phyloP scores from a whole-genome alignment of 1,284 basidiomycete genomes.

The Cryptococcus amylolentus region DNA sequence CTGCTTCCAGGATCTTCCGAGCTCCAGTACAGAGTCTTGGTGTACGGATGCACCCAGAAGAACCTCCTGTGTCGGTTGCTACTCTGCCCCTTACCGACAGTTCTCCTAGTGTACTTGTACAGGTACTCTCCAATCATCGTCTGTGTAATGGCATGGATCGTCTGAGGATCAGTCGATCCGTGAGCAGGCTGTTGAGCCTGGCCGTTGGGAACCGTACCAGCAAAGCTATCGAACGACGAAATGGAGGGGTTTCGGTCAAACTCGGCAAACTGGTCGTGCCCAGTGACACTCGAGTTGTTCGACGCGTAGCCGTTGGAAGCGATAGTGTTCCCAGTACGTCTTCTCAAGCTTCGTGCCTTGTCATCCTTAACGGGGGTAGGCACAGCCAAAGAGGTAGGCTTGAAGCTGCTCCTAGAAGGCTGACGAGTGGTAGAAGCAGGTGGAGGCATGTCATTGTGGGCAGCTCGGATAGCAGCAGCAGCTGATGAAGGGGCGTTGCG shows the following conservation, averaged over 20 bases:
- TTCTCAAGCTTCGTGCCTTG: constrained; percentile 37
- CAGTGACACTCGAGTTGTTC: constrained; percentile 30
- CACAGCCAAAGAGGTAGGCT: constrained; percentile 32
- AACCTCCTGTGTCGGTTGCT: constrained; percentile 90
- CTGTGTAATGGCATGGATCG: constrained; percentile 96
- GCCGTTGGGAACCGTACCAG: constrained; percentile 7
- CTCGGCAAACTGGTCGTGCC: constrained; percentile 13
- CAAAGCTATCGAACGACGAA: constrained; percentile 37
- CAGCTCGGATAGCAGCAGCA: constrained; percentile 53
- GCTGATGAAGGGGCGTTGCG: constrained; percentile 58
- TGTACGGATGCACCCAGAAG: constrained; percentile 99
- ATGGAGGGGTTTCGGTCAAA: constrained; percentile 29
- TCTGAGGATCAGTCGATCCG: constrained; percentile 69
- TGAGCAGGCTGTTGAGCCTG: constrained; percentile 15
- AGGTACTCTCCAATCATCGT: constrained; percentile 99
- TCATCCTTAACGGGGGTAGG: constrained; percentile 37
- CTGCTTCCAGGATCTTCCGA: constrained; percentile 85
- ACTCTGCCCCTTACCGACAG: constrained; percentile 87
- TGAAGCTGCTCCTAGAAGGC: constrained; percentile 73
- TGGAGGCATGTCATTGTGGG: constrained; percentile 60
- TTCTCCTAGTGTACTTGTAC: constrained; percentile 91
- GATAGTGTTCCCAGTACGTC: constrained; percentile 29
- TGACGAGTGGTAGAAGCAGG: constrained; percentile 61
- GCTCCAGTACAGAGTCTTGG: constrained; percentile 97
- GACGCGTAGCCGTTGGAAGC: constrained; percentile 25